Evolutionary conservation across 208 protist genomes (phyloP).

Genomic region (Acanthamoeba divionensis): DNA sequence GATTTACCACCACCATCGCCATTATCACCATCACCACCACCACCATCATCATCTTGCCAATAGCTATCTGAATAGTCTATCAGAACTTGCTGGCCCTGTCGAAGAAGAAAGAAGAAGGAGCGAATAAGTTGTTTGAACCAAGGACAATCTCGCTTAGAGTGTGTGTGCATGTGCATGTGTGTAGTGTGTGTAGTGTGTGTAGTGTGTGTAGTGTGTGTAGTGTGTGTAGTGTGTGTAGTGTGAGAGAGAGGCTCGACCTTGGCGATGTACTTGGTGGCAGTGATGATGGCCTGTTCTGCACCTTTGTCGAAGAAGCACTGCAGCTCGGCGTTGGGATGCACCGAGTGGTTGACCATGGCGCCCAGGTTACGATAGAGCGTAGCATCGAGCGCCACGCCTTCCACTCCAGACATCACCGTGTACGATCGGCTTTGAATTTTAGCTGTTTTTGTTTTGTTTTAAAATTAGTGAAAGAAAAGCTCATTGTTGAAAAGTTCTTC

Average conservation of each 20-base stretch:
- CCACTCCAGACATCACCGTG: slow-evolving; percentile 35
- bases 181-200: too few species aligned
- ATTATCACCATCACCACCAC: not conserved
- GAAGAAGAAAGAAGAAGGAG: not conserved
- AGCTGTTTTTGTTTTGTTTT: not conserved
- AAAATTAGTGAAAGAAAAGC: not conserved
- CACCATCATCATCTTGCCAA: slow-evolving; percentile 38
- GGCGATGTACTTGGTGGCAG: slow-evolving; percentile 21
- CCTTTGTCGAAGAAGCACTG: slow-evolving; percentile 51
- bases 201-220: too few species aligned
- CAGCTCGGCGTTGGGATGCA: slow-evolving; percentile 29
- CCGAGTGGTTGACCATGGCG: slow-evolving; percentile 54
- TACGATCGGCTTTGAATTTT: not conserved
- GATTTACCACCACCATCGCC: not conserved
- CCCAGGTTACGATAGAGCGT: slow-evolving; percentile 28
- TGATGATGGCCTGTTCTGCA: slow-evolving; percentile 53
- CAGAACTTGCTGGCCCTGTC: slow-evolving; percentile 34
- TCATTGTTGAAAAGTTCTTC: not conserved
- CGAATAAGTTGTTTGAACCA: not conserved
- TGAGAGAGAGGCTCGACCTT: not conserved
- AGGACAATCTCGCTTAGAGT: not conserved
- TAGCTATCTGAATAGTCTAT: slow-evolving; percentile 49
- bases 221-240: too few species aligned
- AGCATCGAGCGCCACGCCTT: slow-evolving; percentile 13
- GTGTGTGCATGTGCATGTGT: too few species aligned